phyloP scores from a whole-genome alignment of 108 stramenopile genomes.

The Cyclotella sp. region DNA sequence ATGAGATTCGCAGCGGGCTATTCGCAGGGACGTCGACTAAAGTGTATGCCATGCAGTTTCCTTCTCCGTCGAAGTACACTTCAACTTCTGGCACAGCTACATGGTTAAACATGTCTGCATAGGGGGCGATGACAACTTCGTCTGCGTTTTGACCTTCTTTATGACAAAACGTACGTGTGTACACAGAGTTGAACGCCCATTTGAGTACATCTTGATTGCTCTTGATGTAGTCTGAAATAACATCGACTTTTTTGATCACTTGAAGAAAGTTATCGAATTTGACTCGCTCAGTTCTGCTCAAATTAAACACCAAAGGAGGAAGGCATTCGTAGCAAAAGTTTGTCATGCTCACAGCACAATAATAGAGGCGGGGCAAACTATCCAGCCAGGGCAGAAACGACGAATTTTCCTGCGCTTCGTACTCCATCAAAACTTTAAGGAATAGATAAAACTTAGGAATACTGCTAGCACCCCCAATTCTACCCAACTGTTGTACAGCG shows the following conservation, averaged over 20 bases:
- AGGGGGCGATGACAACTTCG: conserved; percentile 42
- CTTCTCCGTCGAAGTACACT: conserved; percentile 49
- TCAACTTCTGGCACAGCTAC: conserved; percentile 53
- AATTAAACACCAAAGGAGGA: conserved; percentile 52
- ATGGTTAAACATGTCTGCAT: conserved; percentile 56
- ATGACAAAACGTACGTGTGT: conserved; percentile 40
- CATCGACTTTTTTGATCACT: conserved; percentile 46
- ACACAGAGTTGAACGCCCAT: conserved; percentile 53
- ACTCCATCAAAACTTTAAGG: conserved; percentile 62
- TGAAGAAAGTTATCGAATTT: conserved; percentile 48
- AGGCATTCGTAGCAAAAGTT: conserved; percentile 57
- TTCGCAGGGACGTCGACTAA: conserved; percentile 50
- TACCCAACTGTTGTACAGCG: conserved; percentile 37
- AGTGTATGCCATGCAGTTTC: conserved; percentile 51
- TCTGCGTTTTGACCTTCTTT: conserved; percentile 45
- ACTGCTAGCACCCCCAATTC: conserved; percentile 30
- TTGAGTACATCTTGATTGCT: conserved; percentile 32
- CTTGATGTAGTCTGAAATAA: conserved; percentile 39
- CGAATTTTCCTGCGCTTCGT: conserved; percentile 50
- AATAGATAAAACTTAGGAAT: conserved; percentile 58
- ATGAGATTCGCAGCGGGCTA: conserved; percentile 48
- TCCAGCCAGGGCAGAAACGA: conserved; percentile 60
- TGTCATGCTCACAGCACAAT: conserved; percentile 59
- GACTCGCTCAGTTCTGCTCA: conserved; percentile 29
- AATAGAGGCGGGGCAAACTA: conserved; percentile 58